phyloP scores from a whole-genome alignment of 805 yeast genomes.

The Candida quercuum region DNA sequence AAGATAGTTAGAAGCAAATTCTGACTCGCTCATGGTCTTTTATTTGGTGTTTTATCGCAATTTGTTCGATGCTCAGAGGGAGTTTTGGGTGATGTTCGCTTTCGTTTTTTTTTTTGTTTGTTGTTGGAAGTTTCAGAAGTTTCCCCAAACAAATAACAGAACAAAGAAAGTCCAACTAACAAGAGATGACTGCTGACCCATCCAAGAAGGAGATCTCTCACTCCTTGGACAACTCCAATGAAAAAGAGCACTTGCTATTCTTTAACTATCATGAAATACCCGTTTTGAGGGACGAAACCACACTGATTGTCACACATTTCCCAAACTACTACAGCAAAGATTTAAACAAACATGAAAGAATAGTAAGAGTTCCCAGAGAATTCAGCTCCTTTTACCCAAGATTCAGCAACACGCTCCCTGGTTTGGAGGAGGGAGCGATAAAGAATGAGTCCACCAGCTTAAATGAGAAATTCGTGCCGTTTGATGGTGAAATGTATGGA shows the following conservation, averaged over 20 bases:
- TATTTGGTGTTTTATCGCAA: conserved; percentile 1
- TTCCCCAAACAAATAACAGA: too few relatives aligned
- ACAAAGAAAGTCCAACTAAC: conserved; percentile 3
- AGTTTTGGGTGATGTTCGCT: not conserved
- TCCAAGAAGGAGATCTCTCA: conserved; percentile 18
- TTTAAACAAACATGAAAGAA: conserved; percentile 41
- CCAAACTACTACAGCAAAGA: conserved; percentile 45
- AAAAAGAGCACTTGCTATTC: conserved; percentile 28
- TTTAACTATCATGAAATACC: conserved; percentile 62
- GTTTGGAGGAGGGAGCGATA: conserved; percentile 61
- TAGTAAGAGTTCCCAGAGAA: conserved; percentile 60
- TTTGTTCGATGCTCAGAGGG: too few relatives aligned
- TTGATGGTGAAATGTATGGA: conserved; percentile 44
- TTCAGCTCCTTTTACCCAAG: conserved; percentile 43
- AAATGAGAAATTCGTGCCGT: conserved; percentile 2
- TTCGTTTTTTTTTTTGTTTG: too few relatives aligned
- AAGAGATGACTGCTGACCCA: conserved; percentile 9
- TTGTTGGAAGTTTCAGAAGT: not conserved
- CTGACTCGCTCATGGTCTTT: not conserved
- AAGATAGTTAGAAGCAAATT: conserved; percentile 3
- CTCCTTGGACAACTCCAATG: too few relatives aligned
- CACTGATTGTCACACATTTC: conserved; percentile 57
- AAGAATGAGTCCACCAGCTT: conserved; percentile 8
- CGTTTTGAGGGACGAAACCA: conserved; percentile 10
- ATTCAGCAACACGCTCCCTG: conserved; percentile 53